Base-by-base conservation (phyloP, 228 moss, liverwort and hornwort genomes). In the Sphagnum fallax region DNA sequence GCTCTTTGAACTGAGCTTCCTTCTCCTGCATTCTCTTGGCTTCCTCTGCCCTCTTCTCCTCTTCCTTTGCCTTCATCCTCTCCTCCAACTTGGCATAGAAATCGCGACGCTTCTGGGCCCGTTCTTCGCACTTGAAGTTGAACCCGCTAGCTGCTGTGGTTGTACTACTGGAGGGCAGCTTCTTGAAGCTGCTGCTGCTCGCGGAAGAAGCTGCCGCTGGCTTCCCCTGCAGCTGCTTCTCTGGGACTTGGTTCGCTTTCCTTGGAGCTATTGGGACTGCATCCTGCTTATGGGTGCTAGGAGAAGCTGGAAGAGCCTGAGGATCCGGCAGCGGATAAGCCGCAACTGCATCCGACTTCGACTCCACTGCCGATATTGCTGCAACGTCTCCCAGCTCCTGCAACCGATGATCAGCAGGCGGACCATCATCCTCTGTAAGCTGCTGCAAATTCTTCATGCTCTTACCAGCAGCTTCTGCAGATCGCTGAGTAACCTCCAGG, bases 21-120 rank as follows among this genome's bases (percentile, higher is more conserved):
- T 90, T 85, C 74, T 91, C 93, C 82, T 97, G 91, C 78, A 80
- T 76, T 48, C 85, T 80, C 72, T 84, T 91, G 1, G 82, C 76
- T 63, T 97, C 93, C 10, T 85, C 87, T 48, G 85, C 91, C 49
- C 88, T 91, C 64, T 85, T 80, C 75, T 97, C 97, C 47, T 83
- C 80, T 71, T 97, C 97, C 79, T 93, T 97, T 5, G 70, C 78
- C 65, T 81, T 85, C 13, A 89, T 68, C 51, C 97, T 75, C 74
- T 90, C 97, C 80, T 89, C 97, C 11, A 93, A 85, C 76, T 97
- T 90, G 32, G 82, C 83, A 5, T 93, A 88, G 62, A 83, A 97
- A 65, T 95, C 92, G 64, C 88, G 78, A 14, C 95, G 82, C 16
- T 87, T 82, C 81, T 95, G 92, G 47, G 95, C 95, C 0, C 95